phyloP scores from a whole-genome alignment of 139 green algal genomes.

The Tetraselmis striata region DNA sequence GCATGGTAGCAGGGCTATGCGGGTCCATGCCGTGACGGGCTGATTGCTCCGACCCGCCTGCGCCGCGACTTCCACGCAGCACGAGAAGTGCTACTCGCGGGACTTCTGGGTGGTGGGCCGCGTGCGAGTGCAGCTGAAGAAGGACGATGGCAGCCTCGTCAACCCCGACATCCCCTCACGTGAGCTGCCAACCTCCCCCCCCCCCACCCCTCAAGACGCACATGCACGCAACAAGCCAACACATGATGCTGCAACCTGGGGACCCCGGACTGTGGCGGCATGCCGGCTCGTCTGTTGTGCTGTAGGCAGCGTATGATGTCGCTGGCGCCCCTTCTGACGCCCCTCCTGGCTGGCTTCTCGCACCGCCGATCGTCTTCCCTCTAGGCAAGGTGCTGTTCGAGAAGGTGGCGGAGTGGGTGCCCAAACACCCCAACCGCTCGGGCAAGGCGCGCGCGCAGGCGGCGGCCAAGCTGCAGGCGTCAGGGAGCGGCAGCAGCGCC shows the following conservation, averaged over 20 bases:
- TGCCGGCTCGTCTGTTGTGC: no score
- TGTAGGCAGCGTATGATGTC: no score
- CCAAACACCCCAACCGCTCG: conserved; percentile 31
- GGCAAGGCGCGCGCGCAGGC: conserved; percentile 16
- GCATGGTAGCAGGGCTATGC: no score
- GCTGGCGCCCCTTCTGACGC: no score
- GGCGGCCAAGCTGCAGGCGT: not conserved
- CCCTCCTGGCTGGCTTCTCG: no score
- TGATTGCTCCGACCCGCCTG: no score
- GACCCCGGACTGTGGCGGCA: no score
- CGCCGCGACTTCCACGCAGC: no score
- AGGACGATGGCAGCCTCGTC: conserved; percentile 34
- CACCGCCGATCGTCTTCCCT: no score
- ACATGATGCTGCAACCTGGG: conserved; percentile 5
- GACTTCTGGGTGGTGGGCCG: conserved; percentile 44
- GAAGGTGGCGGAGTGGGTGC: conserved; percentile 33
- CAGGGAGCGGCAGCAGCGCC: conserved; percentile 14
- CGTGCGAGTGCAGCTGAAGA: conserved; percentile 45
- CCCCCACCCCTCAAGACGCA: not conserved
- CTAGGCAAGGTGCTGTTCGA: conserved; percentile 31
- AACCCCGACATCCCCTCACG: conserved; percentile 43
- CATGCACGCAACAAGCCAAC: not conserved
- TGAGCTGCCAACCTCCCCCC: conserved; percentile 18
- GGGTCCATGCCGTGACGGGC: no score
- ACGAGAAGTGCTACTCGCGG: conserved; percentile 54